These are phyloP conservation scores for Orbilia ellipsospora DNA, from an alignment of 2,329 filamentous ascomycete genomes.

Conservation along the genomic window DNA sequence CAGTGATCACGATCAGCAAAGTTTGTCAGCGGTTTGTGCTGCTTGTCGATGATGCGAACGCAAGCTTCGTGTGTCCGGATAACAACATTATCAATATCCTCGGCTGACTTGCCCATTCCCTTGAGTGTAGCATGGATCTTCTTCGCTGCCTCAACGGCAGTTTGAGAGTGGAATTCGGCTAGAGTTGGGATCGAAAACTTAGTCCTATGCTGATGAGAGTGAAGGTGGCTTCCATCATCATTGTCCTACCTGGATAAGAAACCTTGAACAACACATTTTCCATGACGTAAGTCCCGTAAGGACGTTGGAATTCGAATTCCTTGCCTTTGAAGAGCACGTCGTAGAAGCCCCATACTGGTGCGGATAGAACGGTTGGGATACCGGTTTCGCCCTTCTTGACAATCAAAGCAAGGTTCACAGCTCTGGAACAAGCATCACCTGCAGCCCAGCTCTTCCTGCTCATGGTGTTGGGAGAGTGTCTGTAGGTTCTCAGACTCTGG, in stretches of 20 bases:
- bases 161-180: slow-evolving; percentile 99
- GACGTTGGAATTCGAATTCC: slow-evolving; percentile 93
- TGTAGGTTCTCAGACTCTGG: slow-evolving; percentile 94
- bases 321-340: slow-evolving; percentile 97
- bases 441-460: slow-evolving; percentile 99
- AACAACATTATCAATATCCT: slow-evolving; percentile 90
- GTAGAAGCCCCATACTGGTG: slow-evolving; percentile 97
- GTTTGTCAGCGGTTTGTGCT: slow-evolving; percentile 99
- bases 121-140: slow-evolving; percentile 86
- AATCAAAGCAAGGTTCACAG: slow-evolving; percentile 90
- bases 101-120: slow-evolving; percentile 85
- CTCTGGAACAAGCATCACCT: slow-evolving; percentile 95
- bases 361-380: slow-evolving; percentile 89
- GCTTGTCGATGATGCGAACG: slow-evolving; percentile 99
- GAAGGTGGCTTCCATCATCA: slow-evolving; percentile 34
- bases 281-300: slow-evolving; percentile 99
- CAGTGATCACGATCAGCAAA: slow-evolving; percentile 99
- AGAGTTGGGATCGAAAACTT: neutral
- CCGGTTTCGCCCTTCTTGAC: slow-evolving; percentile 85
- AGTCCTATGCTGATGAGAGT: slow-evolving; percentile 1
- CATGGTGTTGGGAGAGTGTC: slow-evolving; percentile 99
- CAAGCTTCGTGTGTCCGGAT: slow-evolving; percentile 98
- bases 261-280: slow-evolving; percentile 99
- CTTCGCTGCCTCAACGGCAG: slow-evolving; percentile 92
- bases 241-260: slow-evolving; percentile 83